A percentile compares a stretch with the other conserved stretches of the same genome.
Evolutionary conservation across 1,284 basidiomycete species (phyloP).

Genomic region (Takashimella tepidaria): DNA sequence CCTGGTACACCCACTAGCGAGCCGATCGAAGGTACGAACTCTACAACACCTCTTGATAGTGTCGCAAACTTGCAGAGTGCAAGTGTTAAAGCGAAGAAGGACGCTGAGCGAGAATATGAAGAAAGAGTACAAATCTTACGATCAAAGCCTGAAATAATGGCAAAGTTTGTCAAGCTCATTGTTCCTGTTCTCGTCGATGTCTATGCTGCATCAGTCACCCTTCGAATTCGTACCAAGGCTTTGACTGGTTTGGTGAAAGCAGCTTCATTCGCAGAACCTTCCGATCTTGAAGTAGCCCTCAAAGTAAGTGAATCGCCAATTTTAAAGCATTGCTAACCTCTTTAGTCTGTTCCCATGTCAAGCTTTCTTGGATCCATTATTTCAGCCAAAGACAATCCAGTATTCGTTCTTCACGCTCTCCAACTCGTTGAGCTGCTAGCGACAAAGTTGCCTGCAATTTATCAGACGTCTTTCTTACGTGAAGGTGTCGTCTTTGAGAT

Average conservation of each 20-base stretch:
- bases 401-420: constrained; percentile 75
- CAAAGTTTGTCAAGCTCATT: constrained; percentile 74
- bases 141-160: constrained; percentile 67
- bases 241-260: constrained; percentile 81
- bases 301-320: constrained; percentile 53
- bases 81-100: constrained; percentile 30
- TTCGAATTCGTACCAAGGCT: constrained; percentile 77
- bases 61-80: neutral
- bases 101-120: constrained; percentile 42
- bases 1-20: constrained; percentile 20
- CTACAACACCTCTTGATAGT: neutral
- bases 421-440: constrained; percentile 87
- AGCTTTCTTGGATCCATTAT: constrained; percentile 88
- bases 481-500: constrained; percentile 94
- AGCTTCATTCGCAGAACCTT: constrained; percentile 73
- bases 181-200: constrained; percentile 91
- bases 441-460: constrained; percentile 71
- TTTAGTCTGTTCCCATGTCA: constrained; percentile 77
- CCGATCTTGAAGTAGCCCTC: constrained; percentile 68
- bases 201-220: constrained; percentile 85
- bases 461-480: constrained; percentile 77
- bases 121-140: constrained; percentile 57
- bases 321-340: neutral
- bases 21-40: neutral
- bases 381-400: constrained; percentile 81